These are phyloP conservation scores for Herpomyces periplanetae DNA, from an alignment of 2,329 filamentous ascomycete genomes.

Conservation along the genomic window DNA sequence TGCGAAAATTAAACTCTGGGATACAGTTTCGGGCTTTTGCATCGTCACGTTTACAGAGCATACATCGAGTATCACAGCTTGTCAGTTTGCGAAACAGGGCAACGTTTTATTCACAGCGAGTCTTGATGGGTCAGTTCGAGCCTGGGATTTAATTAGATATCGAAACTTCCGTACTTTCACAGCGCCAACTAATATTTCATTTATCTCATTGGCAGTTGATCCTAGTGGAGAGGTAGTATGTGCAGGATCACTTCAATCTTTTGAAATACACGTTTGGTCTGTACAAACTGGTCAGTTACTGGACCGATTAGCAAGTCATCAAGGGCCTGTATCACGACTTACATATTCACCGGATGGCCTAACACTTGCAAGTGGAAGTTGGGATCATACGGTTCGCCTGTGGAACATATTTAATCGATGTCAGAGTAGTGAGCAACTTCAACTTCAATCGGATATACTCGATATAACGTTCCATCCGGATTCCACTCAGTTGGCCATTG, in stretches of 20 bases:
- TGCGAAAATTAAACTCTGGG: constrained; percentile 95
- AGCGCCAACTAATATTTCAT: constrained; percentile 55
- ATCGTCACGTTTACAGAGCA: constrained; percentile 95
- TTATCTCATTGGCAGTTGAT: constrained; percentile 80
- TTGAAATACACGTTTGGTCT: constrained; percentile 92
- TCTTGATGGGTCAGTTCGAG: constrained; percentile 63
- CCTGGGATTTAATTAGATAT: constrained; percentile 84
- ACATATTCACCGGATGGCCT: constrained; percentile 59
- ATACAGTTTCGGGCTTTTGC: constrained; percentile 79
- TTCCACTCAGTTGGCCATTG: constrained; percentile 56
- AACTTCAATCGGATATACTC: constrained; percentile 62
- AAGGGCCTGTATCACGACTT: constrained; percentile 59
- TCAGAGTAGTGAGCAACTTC: constrained; percentile 72
- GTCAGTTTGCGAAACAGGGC: constrained; percentile 72
- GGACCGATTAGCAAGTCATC: constrained; percentile 59
- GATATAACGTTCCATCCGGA: constrained; percentile 60
- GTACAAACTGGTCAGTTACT: constrained; percentile 87
- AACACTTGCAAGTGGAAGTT: constrained; percentile 56
- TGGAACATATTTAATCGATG: constrained; percentile 85
- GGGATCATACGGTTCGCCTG: constrained; percentile 76
- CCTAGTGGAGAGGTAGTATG: constrained; percentile 85
- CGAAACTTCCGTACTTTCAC: constrained; percentile 94
- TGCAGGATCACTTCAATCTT: constrained; percentile 72
- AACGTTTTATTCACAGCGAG: constrained; percentile 87
- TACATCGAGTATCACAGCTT: constrained; percentile 64